phyloP scores from a whole-genome alignment of 75 land plant species.

The Larix kaempferi region DNA sequence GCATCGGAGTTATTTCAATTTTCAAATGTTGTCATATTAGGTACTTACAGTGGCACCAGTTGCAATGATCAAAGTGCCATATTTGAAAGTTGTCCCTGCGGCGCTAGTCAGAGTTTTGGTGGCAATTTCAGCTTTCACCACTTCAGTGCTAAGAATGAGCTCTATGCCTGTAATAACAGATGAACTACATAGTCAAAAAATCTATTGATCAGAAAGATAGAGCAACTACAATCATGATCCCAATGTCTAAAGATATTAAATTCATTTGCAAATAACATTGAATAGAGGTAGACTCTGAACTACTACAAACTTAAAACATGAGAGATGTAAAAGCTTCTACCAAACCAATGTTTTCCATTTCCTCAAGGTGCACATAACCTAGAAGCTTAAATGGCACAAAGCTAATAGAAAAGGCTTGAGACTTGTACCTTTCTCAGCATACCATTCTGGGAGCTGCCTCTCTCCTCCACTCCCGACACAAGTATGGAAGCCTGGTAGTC shows the following conservation, averaged over 20 bases:
- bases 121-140: constrained; percentile 84
- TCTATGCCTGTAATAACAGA: constrained; percentile 65
- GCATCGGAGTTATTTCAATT: neutral
- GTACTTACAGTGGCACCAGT: constrained; percentile 87
- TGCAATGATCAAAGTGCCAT: constrained; percentile 71
- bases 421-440: constrained; percentile 72
- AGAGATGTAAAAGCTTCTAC: neutral
- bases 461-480: constrained; percentile 98
- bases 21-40: neutral
- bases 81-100: constrained; percentile 60
- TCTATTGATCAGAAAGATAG: neutral
- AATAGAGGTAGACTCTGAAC: neutral
- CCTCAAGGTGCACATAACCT: neutral
- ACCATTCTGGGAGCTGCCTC: constrained; percentile 89
- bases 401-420: neutral
- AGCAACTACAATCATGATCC: neutral
- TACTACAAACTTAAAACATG: neutral
- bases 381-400: neutral
- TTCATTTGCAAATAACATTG: too few species aligned
- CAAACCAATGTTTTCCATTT: neutral
- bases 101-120: constrained; percentile 71
- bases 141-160: constrained; percentile 78
- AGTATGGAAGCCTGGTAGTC: constrained; percentile 95
- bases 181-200: neutral
- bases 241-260: neutral